Percentiles rank a stretch among this genome's conserved stretches.
These are phyloP conservation scores for Rhytidiadelphus loreus DNA, from an alignment of 225 moss, liverwort and hornwort genomes.

Conservation along the genomic window DNA sequence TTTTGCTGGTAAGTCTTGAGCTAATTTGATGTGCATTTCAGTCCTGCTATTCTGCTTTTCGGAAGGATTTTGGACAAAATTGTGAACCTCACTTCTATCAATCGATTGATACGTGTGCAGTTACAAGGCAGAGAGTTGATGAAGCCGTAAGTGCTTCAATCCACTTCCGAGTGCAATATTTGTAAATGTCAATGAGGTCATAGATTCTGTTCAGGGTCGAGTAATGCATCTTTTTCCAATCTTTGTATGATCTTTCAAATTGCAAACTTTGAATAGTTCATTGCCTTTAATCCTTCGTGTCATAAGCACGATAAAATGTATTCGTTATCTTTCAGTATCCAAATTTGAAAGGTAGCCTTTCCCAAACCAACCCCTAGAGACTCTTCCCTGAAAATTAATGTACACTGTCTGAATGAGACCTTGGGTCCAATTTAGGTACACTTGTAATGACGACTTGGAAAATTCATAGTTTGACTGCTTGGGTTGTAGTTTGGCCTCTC, in stretches of 20 bases:
- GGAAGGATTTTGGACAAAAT: neutral
- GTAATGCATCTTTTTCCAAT: neutral
- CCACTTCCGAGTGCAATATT: neutral
- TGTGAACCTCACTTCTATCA: neutral
- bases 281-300: neutral
- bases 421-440: neutral
- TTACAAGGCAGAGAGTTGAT: neutral
- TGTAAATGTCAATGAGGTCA: neutral
- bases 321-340: neutral
- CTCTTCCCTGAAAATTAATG: no score
- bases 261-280: neutral
- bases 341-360: no score
- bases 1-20: constrained; percentile 16
- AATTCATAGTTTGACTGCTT: neutral
- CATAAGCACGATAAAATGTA: neutral
- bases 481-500: neutral
- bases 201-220: neutral
- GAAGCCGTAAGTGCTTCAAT: neutral
- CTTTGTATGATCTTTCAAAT: neutral
- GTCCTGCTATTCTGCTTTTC: neutral
- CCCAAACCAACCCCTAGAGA: neutral
- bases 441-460: no score
- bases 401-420: neutral
- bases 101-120: neutral
- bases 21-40: neutral